A percentile compares a stretch with the other conserved stretches of the same genome.
Evolutionary conservation across 1,139 yeast genomes (phyloP).

Genomic region (Pichia sp.): DNA sequence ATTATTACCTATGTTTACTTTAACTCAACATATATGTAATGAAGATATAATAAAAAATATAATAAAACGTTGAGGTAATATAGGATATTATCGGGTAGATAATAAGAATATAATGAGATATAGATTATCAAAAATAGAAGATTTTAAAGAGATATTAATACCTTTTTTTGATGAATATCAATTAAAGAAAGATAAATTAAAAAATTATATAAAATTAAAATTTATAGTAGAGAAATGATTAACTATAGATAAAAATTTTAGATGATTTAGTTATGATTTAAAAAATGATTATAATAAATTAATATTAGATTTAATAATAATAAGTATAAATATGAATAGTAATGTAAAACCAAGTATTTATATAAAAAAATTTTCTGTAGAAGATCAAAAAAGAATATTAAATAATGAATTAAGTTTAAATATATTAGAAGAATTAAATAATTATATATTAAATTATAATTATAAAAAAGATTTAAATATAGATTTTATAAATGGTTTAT

Average conservation of each 20-base stretch:
- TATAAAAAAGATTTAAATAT: constrained; percentile 8
- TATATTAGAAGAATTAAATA: constrained; percentile 4
- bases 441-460: constrained; percentile 5
- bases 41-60: constrained; percentile 4
- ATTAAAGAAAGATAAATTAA: constrained; percentile 6
- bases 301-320: constrained; percentile 8
- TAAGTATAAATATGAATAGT: constrained; percentile 6
- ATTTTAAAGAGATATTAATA: constrained; percentile 2
- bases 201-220: constrained; percentile 5
- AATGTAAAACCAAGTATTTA: constrained; percentile 6
- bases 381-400: constrained; percentile 5
- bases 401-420: constrained; percentile 4
- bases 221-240: constrained; percentile 6
- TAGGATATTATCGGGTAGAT: constrained; percentile 2
- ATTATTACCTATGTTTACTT: constrained; percentile 8
- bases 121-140: constrained; percentile 2
- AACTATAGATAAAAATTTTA: background rate
- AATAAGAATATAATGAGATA: constrained; percentile 8
- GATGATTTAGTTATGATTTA: constrained; percentile 6
- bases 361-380: constrained; percentile 1
- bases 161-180: constrained; percentile 9
- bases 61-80: constrained; percentile 3
- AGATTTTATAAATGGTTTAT: constrained; percentile 10
- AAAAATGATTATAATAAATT: constrained; percentile 6
- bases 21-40: constrained; percentile 9